Evolutionary conservation across 257 asterid genomes (phyloP), one percentile per base, ranked within the genome.

Genomic region (Oldenlandia corymbosa): DNA sequence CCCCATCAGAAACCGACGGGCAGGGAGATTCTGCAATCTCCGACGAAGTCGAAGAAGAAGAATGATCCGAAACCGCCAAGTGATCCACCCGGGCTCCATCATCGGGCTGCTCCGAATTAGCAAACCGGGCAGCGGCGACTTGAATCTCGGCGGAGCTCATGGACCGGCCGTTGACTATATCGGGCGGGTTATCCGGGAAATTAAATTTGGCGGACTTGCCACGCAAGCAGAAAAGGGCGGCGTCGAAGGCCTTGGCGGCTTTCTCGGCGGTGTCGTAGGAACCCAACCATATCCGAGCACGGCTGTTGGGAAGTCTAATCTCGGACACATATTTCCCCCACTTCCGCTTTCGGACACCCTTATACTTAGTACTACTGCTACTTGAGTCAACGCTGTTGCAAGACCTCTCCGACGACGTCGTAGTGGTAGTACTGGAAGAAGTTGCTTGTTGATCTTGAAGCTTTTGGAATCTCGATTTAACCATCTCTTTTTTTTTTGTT

Each of bases 291-390:
- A 86, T 84, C 41, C 95, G 73, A 12, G 86, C 89, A 55, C 96
- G 42, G 62, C 91, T 83, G 30, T 88, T 86, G 1, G 96, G 96
- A 5, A 84, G 73, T 31, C 96, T 62, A 42, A 88, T 76, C 49
- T 88, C 96, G 2, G 96, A 83, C 0, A 84, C 95, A 54, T 67
- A 88, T 14, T 82, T 88, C 0, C 96, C 96, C 96, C 92, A 86
- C 69, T 86, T 86, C 7, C 96, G 71, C 83, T 76, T 80, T 8
- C 96, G 48, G 13, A 88, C 96, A 0, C 94, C 96, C 52, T 76
- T 80, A 56, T 77, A 83, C 52, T 77, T 77, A 0, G 34, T 39
- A 4, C 36, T 21, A 41, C 43, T 42, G 8, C 30, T 27, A 30
- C 36, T 24, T 2, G 67, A 59, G 18, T 34, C 32, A n/a, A 23